Conservation (phyloP, 2,329 filamentous ascomycete species). For the Fusarium tricinctum region DNA sequence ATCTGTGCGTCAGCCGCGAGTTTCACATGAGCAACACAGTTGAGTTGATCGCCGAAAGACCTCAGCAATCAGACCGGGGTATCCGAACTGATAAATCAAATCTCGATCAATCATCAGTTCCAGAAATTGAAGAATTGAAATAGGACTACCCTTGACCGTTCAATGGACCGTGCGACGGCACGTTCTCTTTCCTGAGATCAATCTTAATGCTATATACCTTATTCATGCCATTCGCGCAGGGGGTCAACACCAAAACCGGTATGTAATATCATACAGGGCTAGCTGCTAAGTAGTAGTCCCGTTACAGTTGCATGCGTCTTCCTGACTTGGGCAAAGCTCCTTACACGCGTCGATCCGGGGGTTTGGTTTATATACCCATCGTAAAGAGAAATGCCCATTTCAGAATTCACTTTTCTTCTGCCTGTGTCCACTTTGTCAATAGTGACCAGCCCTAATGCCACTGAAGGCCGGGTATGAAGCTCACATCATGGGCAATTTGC, state of each 20-base stretch:
- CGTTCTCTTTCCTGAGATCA: slow-evolving; percentile 24
- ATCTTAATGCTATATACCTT: slow-evolving; percentile 30
- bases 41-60: neutral
- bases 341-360: slow-evolving; percentile 21
- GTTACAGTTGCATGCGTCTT: slow-evolving; percentile 31
- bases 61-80: slow-evolving; percentile 31
- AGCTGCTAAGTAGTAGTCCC: slow-evolving; percentile 20
- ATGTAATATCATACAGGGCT: slow-evolving; percentile 17
- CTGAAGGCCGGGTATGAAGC: slow-evolving; percentile 36
- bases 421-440: neutral
- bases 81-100: slow-evolving; percentile 15
- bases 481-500: slow-evolving; percentile 38
- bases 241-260: slow-evolving; percentile 23
- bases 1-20: slow-evolving; percentile 20
- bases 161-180: slow-evolving; percentile 27
- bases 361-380: slow-evolving; percentile 20
- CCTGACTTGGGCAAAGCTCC: slow-evolving; percentile 25
- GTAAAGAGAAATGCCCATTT: slow-evolving; percentile 12
- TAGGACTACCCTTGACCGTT: slow-evolving; percentile 11
- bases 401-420: slow-evolving; percentile 1
- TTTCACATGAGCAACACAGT: slow-evolving; percentile 10
- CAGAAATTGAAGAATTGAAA: slow-evolving; percentile 12
- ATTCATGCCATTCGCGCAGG: slow-evolving; percentile 23
- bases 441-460: slow-evolving; percentile 34
- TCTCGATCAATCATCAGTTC: slow-evolving; percentile 11